Percentiles rank a stretch among this genome's conserved stretches.
These are phyloP conservation scores for Diaporthe ampelina DNA, from an alignment of 2,329 filamentous ascomycete genomes.

Conservation along the genomic window DNA sequence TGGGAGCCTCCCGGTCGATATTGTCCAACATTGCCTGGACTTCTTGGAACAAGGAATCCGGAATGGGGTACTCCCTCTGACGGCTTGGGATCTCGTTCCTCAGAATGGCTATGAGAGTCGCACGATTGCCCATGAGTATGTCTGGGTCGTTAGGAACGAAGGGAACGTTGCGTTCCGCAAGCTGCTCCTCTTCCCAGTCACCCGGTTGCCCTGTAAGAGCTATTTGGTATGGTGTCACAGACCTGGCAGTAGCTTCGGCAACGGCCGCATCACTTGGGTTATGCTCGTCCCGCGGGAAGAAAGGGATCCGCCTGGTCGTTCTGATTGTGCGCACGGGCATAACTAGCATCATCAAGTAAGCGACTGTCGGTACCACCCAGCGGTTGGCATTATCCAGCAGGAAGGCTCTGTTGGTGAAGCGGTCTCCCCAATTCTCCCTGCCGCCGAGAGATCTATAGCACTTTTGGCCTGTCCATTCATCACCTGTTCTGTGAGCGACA, in stretches of 20 bases:
- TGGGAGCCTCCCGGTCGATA: not conserved
- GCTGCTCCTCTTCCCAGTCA: not conserved
- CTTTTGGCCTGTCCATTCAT: not conserved
- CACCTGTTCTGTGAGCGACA: slow-evolving; percentile 1
- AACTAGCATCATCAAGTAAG: not conserved
- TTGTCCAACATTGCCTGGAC: slow-evolving; percentile 5
- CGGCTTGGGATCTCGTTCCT: not conserved
- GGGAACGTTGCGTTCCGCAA: not conserved
- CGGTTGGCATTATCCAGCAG: not conserved
- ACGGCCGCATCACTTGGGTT: not conserved
- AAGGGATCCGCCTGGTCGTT: not conserved
- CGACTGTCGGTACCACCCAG: not conserved
- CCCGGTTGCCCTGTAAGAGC: not conserved
- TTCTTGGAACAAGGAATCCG: not conserved
- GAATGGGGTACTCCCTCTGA: not conserved
- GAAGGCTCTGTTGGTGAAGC: not conserved
- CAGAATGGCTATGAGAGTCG: not conserved
- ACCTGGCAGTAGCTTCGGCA: not conserved
- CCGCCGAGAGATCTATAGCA: not conserved
- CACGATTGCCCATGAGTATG: not conserved
- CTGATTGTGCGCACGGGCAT: not conserved
- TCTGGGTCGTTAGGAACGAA: not conserved
- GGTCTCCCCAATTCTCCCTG: not conserved
- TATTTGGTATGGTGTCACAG: not conserved
- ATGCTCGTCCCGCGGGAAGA: not conserved